Evolutionary conservation across 2,329 filamentous ascomycete genomes (phyloP).

Genomic region (Salinomyces thailandicus): DNA sequence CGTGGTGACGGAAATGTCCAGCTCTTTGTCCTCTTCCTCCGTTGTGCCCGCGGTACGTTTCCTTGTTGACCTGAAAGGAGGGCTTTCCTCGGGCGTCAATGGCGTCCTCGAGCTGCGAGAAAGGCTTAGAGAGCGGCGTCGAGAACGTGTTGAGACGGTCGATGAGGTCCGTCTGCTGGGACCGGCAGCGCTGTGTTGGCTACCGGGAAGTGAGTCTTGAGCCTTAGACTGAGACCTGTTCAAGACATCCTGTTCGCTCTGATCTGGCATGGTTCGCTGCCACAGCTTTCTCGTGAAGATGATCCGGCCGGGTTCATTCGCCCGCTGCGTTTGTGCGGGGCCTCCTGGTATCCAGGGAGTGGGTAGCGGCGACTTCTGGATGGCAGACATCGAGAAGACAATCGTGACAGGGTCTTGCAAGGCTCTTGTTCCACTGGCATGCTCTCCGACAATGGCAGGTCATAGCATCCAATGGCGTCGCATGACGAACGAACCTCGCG

Average conservation of each 20-base stretch:
- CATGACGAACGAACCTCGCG: slow-evolving; percentile 17
- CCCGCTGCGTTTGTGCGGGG: slow-evolving; percentile 13
- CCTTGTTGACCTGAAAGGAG: slow-evolving; percentile 23
- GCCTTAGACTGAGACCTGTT: slow-evolving; percentile 24
- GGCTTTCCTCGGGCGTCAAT: slow-evolving; percentile 28
- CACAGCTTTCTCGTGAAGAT: slow-evolving; percentile 29
- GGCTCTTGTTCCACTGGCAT: slow-evolving; percentile 24
- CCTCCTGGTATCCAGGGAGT: slow-evolving; percentile 7
- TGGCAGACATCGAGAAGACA: slow-evolving; percentile 22
- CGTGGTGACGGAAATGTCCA: slow-evolving; percentile 14
- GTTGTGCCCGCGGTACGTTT: slow-evolving; percentile 24
- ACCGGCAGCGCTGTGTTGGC: slow-evolving; percentile 3
- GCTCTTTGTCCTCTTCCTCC: slow-evolving; percentile 23
- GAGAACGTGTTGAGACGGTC: slow-evolving; percentile 21
- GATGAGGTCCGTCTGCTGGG: slow-evolving; percentile 20
- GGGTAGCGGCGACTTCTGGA: slow-evolving; percentile 13
- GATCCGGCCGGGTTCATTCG: slow-evolving; percentile 20
- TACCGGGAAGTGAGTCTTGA: background rate
- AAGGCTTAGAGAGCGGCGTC: slow-evolving; percentile 21
- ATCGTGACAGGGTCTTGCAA: slow-evolving; percentile 19
- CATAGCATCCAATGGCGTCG: slow-evolving; percentile 19
- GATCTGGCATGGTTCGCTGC: slow-evolving; percentile 28
- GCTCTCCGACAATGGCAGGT: slow-evolving; percentile 23
- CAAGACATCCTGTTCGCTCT: slow-evolving; percentile 20
- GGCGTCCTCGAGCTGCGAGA: slow-evolving; percentile 22